Base-by-base conservation (phyloP, 768 basidiomycete species). In the Pleurotus tuber-regium region DNA sequence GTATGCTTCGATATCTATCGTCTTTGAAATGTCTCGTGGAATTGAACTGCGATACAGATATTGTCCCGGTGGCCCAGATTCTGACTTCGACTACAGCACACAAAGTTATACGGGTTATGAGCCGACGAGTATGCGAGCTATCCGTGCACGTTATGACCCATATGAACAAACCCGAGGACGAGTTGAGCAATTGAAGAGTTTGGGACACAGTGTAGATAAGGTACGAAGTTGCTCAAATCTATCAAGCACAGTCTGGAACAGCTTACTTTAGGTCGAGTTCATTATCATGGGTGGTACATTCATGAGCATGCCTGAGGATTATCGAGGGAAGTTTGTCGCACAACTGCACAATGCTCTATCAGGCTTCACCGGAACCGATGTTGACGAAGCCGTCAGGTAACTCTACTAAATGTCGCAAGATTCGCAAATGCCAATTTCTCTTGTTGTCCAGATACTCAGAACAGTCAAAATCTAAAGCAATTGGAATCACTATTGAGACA, bases 241-340 rank as follows among this genome's bases (percentile, higher is more conserved):
- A 33, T 12, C 21, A 24, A 25, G n/a, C 38, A 24, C 19, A 42
- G 49, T 29, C 18, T 12, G 36, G 14, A 40, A 30, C 18, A 2
- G 18, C 36, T 31, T 16, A 29, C 31, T 43, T 29, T 48, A 90
- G 89, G 87, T 92, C 25, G 90, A 92, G 60, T 89, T 86, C 59
- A 98, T 97, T 57, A 79, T 96, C 55, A 98, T 98, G 97, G 97
- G 97, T 19, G 97, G 97, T 39, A 99, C 97, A 9, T 99, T 99
- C 69, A 98, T 99, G 94, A 98, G 95, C 63, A 96, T 98, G 89
- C 90, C 95, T 30, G 94, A 98, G 66, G 91, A 93, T 39, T 98
- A 99, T 66, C 82, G 97, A 54, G 84, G 83, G 54, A 86, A 89
- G 57, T 99, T 99, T 58, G 80, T 98, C 50, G 94, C 96, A 1